Evolutionary conservation across 495 filamentous ascomycete genomes (phyloP).

Genomic region (Tuber aestivum): DNA sequence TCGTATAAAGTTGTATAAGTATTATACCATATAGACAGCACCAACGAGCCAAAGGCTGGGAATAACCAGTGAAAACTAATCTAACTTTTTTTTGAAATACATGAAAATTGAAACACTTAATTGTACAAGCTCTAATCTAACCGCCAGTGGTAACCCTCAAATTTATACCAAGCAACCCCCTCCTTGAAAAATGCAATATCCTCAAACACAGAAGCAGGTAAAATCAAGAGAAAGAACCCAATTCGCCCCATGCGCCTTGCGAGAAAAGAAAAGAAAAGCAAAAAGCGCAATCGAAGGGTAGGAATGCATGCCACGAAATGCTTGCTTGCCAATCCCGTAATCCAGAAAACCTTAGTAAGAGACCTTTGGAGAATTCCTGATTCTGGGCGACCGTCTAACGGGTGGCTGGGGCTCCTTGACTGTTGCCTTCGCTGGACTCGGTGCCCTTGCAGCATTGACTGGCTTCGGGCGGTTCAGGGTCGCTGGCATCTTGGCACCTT

Average conservation of each 20-base stretch:
- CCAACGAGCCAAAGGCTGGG: neutral
- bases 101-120: neutral
- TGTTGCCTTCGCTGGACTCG: neutral
- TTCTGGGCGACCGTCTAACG: neutral
- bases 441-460: neutral
- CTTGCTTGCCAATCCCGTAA: neutral
- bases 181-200: neutral
- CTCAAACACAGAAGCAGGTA: neutral
- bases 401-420: neutral
- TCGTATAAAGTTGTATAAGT: neutral
- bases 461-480: neutral
- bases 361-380: neutral
- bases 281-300: neutral
- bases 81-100: neutral
- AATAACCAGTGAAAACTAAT: neutral
- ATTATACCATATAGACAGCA: neutral
- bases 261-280: neutral
- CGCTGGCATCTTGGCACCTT: neutral
- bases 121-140: neutral
- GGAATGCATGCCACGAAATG: neutral
- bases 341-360: neutral
- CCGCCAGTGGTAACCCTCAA: neutral
- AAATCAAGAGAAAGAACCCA: neutral
- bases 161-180: neutral
- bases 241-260: neutral